Conservation (phyloP, 176 grass and related monocot genomes). For the Coix lacrymajobi region DNA sequence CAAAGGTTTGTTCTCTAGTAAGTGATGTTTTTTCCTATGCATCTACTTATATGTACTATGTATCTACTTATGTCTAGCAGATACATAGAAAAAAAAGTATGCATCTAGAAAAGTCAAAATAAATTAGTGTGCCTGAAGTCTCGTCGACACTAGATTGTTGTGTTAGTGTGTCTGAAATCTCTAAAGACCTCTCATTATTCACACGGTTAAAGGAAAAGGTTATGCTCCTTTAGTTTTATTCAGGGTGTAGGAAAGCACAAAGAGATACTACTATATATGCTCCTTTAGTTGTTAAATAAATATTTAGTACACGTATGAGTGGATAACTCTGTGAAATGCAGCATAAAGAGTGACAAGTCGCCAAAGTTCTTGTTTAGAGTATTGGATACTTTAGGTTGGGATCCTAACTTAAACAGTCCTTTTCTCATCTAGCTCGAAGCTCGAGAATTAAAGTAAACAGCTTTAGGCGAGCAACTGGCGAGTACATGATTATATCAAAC, state of each 20-base stretch:
- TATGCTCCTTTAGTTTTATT: neutral
- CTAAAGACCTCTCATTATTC: neutral
- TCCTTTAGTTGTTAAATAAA: neutral
- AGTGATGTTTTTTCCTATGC: too few species aligned
- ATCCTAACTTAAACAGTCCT: conserved; percentile 26
- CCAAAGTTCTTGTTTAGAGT: conserved; percentile 30
- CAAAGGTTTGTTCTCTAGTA: too few species aligned
- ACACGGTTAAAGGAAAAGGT: neutral
- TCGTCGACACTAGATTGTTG: neutral
- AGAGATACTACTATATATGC: neutral
- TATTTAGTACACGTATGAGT: conserved; percentile 2
- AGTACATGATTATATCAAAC: conserved; percentile 27
- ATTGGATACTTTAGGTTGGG: conserved; percentile 33
- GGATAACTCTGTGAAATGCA: conserved; percentile 29
- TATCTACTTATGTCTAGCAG: too few species aligned
- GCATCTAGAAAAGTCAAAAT: too few species aligned
- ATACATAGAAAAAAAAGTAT: too few species aligned
- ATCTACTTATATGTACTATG: too few species aligned
- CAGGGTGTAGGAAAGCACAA: neutral
- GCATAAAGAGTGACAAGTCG: conserved; percentile 17
- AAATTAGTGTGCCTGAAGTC: too few species aligned
- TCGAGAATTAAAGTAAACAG: conserved; percentile 31
- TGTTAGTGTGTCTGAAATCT: neutral
- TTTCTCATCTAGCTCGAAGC: conserved; percentile 21
- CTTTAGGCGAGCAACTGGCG: conserved; percentile 29